phyloP scores from a whole-genome alignment of 2,329 filamentous ascomycete species.

The Hypoxylon sp. region DNA sequence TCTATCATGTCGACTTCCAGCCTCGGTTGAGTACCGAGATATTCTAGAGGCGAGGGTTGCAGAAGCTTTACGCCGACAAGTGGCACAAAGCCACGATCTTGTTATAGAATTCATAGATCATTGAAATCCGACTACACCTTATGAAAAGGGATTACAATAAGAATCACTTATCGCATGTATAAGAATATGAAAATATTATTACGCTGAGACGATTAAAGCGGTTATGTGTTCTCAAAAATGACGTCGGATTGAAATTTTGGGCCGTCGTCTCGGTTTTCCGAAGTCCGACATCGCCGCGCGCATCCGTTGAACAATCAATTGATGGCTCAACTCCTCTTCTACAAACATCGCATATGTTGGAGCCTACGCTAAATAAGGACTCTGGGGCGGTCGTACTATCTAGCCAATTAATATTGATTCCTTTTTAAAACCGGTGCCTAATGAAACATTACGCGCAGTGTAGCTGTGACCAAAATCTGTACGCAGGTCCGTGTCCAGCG shows the following conservation, averaged over 20 bases:
- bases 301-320: background rate
- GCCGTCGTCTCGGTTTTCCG: conserved; percentile 33
- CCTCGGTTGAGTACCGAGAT: conserved; percentile 48
- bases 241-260: conserved; percentile 40
- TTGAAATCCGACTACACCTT: background rate
- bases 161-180: conserved; percentile 20
- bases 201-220: conserved; percentile 5
- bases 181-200: background rate
- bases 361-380: conserved; percentile 1
- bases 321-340: conserved; percentile 8
- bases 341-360: conserved; percentile 6
- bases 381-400: conserved; percentile 7
- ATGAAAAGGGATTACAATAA: background rate
- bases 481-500: background rate
- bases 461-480: conserved; percentile 4
- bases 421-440: background rate
- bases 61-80: conserved; percentile 48
- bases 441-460: conserved; percentile 21
- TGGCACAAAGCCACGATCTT: conserved; percentile 51
- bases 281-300: conserved; percentile 47
- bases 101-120: conserved; percentile 46
- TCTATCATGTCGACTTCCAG: conserved; percentile 54
- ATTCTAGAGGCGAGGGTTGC: conserved; percentile 32
- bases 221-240: conserved; percentile 27
- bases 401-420: conserved; percentile 18